phyloP scores from a whole-genome alignment of 306 rosid genomes.

The Medicago ruthenica region DNA sequence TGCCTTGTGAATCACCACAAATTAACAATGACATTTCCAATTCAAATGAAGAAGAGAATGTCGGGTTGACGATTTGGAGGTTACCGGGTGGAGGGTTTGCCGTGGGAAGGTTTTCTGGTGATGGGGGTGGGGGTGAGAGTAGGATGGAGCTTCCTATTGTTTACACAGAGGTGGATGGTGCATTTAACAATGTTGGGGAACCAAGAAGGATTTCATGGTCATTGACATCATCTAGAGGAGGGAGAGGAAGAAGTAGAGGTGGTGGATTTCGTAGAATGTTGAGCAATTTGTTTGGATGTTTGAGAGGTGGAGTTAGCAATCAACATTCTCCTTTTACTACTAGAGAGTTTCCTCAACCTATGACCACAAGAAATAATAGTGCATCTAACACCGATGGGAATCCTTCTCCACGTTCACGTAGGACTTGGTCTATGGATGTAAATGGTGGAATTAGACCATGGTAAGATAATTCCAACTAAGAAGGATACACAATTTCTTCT shows the following conservation, averaged over 20 bases:
- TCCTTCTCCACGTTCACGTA: conserved; percentile 45
- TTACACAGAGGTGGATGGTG: conserved; percentile 77
- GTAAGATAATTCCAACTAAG: conserved; percentile 34
- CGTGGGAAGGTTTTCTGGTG: conserved; percentile 61
- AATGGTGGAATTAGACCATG: conserved; percentile 59
- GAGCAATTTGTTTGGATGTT: conserved; percentile 59
- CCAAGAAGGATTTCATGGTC: conserved; percentile 71
- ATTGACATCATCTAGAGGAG: conserved; percentile 41
- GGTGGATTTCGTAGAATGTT: conserved; percentile 55
- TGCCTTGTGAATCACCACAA: conserved; percentile 29
- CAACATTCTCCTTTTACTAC: conserved; percentile 26
- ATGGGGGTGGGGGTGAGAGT: not conserved
- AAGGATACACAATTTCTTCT: not conserved
- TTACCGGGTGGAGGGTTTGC: conserved; percentile 82
- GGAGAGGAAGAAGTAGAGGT: conserved; percentile 48
- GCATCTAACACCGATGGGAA: conserved; percentile 25
- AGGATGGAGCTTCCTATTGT: conserved; percentile 69
- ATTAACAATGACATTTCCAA: not conserved
- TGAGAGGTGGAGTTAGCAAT: conserved; percentile 42
- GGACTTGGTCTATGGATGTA: conserved; percentile 85
- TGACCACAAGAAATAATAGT: conserved; percentile 23
- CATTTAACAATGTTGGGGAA: conserved; percentile 49
- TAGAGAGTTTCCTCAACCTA: conserved; percentile 6
- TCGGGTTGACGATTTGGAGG: conserved; percentile 78
- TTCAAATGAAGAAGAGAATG: conserved; percentile 41